Base-by-base conservation (phyloP, 768 basidiomycete genomes). In the Trametes coccinea region DNA sequence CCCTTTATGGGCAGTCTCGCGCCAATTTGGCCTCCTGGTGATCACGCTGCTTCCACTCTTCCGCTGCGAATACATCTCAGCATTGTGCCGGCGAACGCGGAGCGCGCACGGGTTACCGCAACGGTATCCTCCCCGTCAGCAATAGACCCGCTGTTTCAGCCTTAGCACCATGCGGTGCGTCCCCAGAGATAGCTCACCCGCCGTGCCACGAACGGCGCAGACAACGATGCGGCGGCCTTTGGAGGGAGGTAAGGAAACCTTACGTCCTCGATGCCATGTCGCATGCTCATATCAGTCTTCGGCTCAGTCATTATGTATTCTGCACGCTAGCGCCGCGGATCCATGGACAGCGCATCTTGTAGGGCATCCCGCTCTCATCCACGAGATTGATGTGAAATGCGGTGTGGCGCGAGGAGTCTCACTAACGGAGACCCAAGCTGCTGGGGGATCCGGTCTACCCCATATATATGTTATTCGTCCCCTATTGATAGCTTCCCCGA, bases 341-440 rank as follows among this genome's bases (percentile, higher is more conserved):
- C 39, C 17, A 39, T n/a, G 53, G 30, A 16, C 17, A 44, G 40
- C n/a, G 33, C 27, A 39, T 10, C 50, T 44, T 27, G 27, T 31
- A 53, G 13, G 41, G 8, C 6, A 53, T 43, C 53, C 41, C 53
- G 53, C 37, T 22, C 37, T 27, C 39, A 7, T 17, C 53, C 11
- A 43, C 29, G 41, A 44, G 14, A n/a, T 5, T 53, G 53, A 53
- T 53, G 10, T 53, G 27, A 53, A 44, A 44, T 39, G 40, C 53
- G 41, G 40, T 39, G 51, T 53, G 41, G 53, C 40, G n/a, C 30
- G 40, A 33, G 53, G 33, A n/a, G 40, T 44, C 40, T 53, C 51
- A 44, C 40, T 53, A 43, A 22, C 22, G 22, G 22, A 22, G 22
- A 53, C 34, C 22, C n/a, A 9, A 41, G 51, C 17, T 17, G 10